Evolutionary conservation across 768 basidiomycete species (phyloP).

Genomic region (Dioszegia crocea): DNA sequence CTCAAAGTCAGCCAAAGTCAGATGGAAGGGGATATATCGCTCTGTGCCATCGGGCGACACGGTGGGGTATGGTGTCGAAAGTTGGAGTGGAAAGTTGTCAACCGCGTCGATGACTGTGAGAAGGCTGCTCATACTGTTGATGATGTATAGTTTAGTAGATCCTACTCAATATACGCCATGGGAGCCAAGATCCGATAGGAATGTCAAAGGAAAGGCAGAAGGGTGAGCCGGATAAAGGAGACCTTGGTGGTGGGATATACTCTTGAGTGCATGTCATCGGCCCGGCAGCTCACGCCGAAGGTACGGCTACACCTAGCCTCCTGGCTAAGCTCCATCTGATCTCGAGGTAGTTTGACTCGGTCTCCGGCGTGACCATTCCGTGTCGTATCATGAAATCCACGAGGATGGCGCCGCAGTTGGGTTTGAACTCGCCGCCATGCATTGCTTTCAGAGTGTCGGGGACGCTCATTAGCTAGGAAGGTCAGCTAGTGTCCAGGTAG

Average conservation of each 20-base stretch:
- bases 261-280: no score
- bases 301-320: constrained; percentile 34
- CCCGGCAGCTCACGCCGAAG: constrained; percentile 4
- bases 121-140: constrained; percentile 11
- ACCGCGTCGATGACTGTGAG: constrained; percentile 19
- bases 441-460: constrained; percentile 63
- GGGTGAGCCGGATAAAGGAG: neutral
- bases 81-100: neutral
- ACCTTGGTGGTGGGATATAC: no score
- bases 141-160: no score
- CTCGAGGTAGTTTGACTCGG: constrained; percentile 75
- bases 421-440: constrained; percentile 73
- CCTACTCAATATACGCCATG: no score
- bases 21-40: constrained; percentile 38
- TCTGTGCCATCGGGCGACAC: constrained; percentile 20
- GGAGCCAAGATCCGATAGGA: no score
- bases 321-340: constrained; percentile 52
- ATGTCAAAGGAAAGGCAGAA: neutral
- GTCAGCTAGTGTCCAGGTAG: neutral
- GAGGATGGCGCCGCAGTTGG: constrained; percentile 83
- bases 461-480: constrained; percentile 62
- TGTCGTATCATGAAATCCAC: constrained; percentile 85
- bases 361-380: constrained; percentile 79
- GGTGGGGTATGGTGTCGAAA: constrained; percentile 13
- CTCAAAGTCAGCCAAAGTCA: constrained; percentile 30